phyloP scores from a whole-genome alignment of 768 basidiomycete species.

The Hypholoma sublateritium region DNA sequence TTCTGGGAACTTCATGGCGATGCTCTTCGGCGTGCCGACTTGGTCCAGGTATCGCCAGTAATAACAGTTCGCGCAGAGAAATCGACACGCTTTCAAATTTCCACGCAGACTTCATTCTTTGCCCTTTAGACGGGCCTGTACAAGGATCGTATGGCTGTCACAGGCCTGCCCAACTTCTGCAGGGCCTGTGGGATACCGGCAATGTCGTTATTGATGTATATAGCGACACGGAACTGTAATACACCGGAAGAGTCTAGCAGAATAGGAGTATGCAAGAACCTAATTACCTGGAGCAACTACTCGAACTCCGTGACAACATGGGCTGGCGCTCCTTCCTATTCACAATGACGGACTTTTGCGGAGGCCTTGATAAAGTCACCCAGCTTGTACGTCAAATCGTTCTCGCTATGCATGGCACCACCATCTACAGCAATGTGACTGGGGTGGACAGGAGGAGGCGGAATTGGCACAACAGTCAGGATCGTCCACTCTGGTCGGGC shows the following conservation, averaged over 20 bases:
- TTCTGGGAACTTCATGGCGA: slow-evolving; percentile 98
- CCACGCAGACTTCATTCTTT: slow-evolving; percentile 98
- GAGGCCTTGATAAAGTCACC: slow-evolving; percentile 96
- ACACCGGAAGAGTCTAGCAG: background rate
- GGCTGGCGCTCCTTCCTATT: slow-evolving; percentile 95
- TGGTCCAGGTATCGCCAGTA: slow-evolving; percentile 98
- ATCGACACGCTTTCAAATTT: slow-evolving; percentile 97
- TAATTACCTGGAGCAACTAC: slow-evolving; percentile 87
- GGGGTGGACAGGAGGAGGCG: slow-evolving; percentile 96
- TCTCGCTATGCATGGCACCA: slow-evolving; percentile 94
- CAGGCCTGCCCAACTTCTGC: slow-evolving; percentile 95
- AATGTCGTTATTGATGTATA: slow-evolving; percentile 99
- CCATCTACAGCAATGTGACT: slow-evolving; percentile 98
- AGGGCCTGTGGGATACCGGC: slow-evolving; percentile 96
- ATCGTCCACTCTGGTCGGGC: slow-evolving; percentile 99
- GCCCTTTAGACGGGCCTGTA: slow-evolving; percentile 96
- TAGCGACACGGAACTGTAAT: slow-evolving; percentile 92
- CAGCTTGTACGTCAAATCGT: slow-evolving; percentile 97
- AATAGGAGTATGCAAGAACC: background rate
- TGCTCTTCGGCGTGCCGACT: slow-evolving; percentile 92
- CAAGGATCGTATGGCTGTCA: slow-evolving; percentile 98
- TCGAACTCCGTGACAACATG: slow-evolving; percentile 96
- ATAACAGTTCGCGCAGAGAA: slow-evolving; percentile 99
- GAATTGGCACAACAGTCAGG: slow-evolving; percentile 94
- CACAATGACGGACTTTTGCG: slow-evolving; percentile 86